These are phyloP conservation scores for Lachancea lanzarotensis DNA, from an alignment of 805 yeast genomes.

Conservation along the genomic window DNA sequence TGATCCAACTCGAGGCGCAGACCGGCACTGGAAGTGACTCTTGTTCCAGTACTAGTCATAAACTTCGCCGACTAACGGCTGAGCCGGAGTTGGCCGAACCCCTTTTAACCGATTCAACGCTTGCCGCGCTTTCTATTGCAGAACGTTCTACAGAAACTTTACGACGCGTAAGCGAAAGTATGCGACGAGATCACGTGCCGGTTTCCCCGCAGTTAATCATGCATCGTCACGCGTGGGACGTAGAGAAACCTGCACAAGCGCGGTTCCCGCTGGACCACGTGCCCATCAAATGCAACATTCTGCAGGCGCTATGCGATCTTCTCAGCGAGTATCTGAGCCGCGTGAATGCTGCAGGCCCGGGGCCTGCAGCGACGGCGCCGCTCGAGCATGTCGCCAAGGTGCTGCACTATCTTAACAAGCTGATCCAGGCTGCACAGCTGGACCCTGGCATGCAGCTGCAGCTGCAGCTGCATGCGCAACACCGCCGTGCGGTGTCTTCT, in stretches of 20 bases:
- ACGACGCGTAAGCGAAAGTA: constrained; percentile 11
- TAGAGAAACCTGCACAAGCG: constrained; percentile 1
- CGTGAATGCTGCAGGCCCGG: background rate
- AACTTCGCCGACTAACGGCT: background rate
- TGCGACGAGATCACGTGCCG: constrained; percentile 10
- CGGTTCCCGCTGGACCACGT: constrained; percentile 16
- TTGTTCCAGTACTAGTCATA: background rate
- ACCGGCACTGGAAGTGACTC: constrained; percentile 1
- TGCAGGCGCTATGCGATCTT: constrained; percentile 10
- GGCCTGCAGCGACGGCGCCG: background rate
- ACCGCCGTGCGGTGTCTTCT: background rate
- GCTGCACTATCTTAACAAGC: constrained; percentile 12
- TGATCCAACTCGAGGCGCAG: constrained; percentile 1
- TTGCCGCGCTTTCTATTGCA: constrained; percentile 6
- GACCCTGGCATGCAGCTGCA: background rate
- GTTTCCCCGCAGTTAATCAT: constrained; percentile 10
- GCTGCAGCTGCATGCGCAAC: background rate
- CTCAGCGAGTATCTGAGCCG: constrained; percentile 9
- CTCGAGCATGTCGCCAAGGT: constrained; percentile 8
- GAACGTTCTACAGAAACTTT: constrained; percentile 10
- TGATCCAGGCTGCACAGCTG: constrained; percentile 9
- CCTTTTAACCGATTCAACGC: background rate
- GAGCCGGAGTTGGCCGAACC: background rate
- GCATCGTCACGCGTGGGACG: constrained; percentile 12
- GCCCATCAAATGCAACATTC: constrained; percentile 15